phyloP scores from a whole-genome alignment of 805 yeast genomes.

The Kluyveromyces aestuarii region DNA sequence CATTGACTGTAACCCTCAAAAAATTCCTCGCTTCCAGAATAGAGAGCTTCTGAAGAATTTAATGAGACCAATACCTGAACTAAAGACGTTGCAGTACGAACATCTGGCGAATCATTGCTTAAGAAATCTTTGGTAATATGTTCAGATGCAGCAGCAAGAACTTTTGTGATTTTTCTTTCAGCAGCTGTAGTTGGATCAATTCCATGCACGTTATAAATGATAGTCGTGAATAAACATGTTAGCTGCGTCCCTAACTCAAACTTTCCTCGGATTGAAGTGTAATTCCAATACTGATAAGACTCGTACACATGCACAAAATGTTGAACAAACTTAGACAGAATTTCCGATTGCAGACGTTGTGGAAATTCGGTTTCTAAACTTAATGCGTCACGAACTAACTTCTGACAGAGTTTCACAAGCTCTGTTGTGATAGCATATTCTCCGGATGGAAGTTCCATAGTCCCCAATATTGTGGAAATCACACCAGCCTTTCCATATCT shows the following conservation, averaged over 20 bases:
- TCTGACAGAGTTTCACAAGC: slow-evolving; percentile 44
- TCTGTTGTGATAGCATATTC: slow-evolving; percentile 55
- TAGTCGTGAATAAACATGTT: slow-evolving; percentile 44
- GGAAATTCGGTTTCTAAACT: slow-evolving; percentile 31
- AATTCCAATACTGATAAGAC: slow-evolving; percentile 64
- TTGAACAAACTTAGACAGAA: slow-evolving; percentile 43
- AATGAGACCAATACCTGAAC: slow-evolving; percentile 3
- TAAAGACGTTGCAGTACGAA: slow-evolving; percentile 36
- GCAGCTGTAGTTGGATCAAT: slow-evolving; percentile 35
- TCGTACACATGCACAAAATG: slow-evolving; percentile 67
- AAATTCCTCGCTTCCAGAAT: slow-evolving; percentile 12
- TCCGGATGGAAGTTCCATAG: slow-evolving; percentile 64
- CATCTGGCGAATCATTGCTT: slow-evolving; percentile 38
- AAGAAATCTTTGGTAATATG: slow-evolving; percentile 49
- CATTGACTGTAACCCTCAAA: slow-evolving; percentile 26
- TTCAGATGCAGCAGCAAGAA: slow-evolving; percentile 42
- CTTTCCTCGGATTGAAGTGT: slow-evolving; percentile 45
- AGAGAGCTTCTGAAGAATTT: slow-evolving; percentile 6
- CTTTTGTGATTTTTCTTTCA: slow-evolving; percentile 36
- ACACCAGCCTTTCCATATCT: slow-evolving; percentile 57
- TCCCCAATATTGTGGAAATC: slow-evolving; percentile 52
- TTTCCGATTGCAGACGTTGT: slow-evolving; percentile 39
- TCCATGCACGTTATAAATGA: slow-evolving; percentile 47
- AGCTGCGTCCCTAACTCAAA: slow-evolving; percentile 50
- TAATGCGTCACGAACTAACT: slow-evolving; percentile 44